Evolutionary conservation across 176 grass and related monocot species (phyloP), one percentile per base, ranked within the genome.

Genomic region (Musa troglodytarum): DNA sequence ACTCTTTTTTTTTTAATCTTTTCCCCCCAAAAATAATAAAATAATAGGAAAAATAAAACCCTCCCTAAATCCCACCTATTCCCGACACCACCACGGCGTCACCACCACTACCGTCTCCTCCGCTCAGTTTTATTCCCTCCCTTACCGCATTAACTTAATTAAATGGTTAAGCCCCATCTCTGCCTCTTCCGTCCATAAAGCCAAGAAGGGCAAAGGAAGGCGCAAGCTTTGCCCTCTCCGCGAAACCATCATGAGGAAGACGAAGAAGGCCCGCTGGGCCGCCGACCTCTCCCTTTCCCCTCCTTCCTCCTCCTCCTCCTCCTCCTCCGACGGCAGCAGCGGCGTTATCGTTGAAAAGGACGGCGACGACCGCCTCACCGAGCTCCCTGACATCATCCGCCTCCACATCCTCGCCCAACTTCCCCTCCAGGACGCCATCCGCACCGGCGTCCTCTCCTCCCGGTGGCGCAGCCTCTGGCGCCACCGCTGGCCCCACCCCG

Each of bases 401-500:
- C 73, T 76, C 63, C 51, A 63, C 0, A 82, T 82, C 16, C 9
- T 82, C 52, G 70, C 62, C 52, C 24, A 77, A 22, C 24, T 82
- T 2, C 80, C 73, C 7, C 34, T 50, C 15, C 55, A 76, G 75
- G 52, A 56, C 10, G 71, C 73, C 1, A 24, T 70, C 52, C 51
- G 73, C 43, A 76, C 73, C 2, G 52, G n/a, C 17, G 3, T 58
- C 14, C 17, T 82, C 21, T 69, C 72, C 0, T 67, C 52, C 52
- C 73, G 25, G 10, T 82, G 55, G 73, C 61, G 52, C 63, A 6
- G 24, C 50, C 80, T 76, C 80, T 76, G 63, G 72, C 20, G 52
- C 50, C 54, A 81, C 80, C 81, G 81, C 8, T 82, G 83, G 83
- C 50, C 59, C 26, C 53, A 80, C 11, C 68, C 73, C 7, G 83